Evolutionary conservation across 306 rosid species (phyloP), one percentile per base, ranked within the genome.

Genomic region (Prunus dulcis): DNA sequence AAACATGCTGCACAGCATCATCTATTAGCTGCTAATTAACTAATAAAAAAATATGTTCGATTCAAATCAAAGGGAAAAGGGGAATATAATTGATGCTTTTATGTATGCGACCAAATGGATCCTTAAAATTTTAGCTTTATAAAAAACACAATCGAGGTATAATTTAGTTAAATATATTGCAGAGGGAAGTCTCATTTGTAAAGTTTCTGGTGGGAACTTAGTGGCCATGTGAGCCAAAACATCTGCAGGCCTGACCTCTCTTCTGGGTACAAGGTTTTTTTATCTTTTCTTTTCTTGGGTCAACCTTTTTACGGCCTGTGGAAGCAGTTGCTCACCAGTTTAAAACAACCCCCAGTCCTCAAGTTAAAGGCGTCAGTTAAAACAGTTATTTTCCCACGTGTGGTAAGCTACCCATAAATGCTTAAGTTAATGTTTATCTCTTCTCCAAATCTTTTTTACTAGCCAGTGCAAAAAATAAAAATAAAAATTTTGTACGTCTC

Each of bases 311-410:
- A 11, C 11, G 66, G 20, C 5, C 32, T 2, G 64, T 2, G 41
- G 81, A 77, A 58, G 62, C 38, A 1, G 38, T 57, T 19, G 66
- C 17, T 2, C 51, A 47, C 12, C 63, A 69, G 22, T 17, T 25
- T 20, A 28, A 77, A 34, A 55, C 32, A 58, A 23, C 67, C 63
- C 20, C 3, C 3, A 15, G 41, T 28, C 67, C 20, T 55, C 50
- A 68, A 67, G 58, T 56, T 23, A 9, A 32, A 27, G 75, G 75
- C 34, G 63, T 57, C 69, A 14, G 80, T 76, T 76, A 65, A 67
- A 41, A 52, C 46, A 19, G 80, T 77, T 77, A 30, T n/a, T 75
- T 47, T 32, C 18, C 71, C 63, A 11, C 60, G 50, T 15, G 52
- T 46, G 52, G 60, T 25, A 12, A 27, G 2, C 52, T 11, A 23